Evolutionary conservation across 2,329 filamentous ascomycete species (phyloP).

Genomic region (Monosporascus sp.): DNA sequence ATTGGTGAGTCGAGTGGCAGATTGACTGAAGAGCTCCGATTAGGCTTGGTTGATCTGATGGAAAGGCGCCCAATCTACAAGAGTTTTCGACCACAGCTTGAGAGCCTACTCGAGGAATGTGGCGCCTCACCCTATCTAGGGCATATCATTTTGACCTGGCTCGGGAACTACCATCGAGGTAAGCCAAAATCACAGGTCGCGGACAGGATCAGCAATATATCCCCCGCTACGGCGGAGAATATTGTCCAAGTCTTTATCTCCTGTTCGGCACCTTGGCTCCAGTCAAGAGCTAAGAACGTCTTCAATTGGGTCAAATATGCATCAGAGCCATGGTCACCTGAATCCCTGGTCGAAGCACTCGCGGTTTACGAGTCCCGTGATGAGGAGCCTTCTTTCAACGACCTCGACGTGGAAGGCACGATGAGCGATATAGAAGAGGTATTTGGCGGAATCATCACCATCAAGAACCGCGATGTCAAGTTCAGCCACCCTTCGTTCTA

Average conservation of each 20-base stretch:
- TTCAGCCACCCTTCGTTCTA: slow-evolving; percentile 5
- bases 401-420: background rate
- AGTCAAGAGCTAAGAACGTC: background rate
- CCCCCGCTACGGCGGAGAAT: background rate
- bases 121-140: background rate
- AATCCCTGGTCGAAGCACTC: slow-evolving; percentile 1
- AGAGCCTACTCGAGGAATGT: background rate
- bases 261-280: background rate
- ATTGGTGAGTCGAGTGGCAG: too few species aligned
- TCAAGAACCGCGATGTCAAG: slow-evolving; percentile 3
- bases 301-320: slow-evolving; percentile 4
- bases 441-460: slow-evolving; percentile 1
- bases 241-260: background rate
- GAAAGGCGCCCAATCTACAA: background rate
- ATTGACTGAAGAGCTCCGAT: background rate
- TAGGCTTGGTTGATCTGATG: background rate
- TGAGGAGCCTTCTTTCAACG: background rate
- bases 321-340: slow-evolving; percentile 2
- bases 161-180: background rate
- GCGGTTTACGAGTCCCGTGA: background rate
- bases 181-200: background rate
- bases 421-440: background rate
- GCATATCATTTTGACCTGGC: slow-evolving; percentile 2
- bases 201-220: background rate
- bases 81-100: background rate